Evolutionary conservation across 495 filamentous ascomycete genomes (phyloP).

Genomic region (Tirmania nivea): DNA sequence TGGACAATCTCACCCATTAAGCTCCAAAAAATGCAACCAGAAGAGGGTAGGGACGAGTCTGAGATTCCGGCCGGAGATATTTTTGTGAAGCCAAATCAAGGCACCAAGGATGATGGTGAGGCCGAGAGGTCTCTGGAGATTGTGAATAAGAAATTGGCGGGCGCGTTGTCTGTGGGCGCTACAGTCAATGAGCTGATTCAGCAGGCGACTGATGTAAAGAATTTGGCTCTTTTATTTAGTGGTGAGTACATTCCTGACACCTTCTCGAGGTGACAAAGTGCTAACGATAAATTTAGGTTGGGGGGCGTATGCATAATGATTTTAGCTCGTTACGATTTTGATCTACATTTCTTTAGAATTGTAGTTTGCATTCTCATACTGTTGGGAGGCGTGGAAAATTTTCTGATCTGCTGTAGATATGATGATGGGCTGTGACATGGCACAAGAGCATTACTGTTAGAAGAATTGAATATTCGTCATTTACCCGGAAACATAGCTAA

Average conservation of each 20-base stretch:
- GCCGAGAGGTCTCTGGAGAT: conserved; percentile 80
- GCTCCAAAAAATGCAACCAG: conserved; percentile 53
- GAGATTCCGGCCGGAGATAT: not conserved
- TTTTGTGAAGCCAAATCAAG: conserved; percentile 19
- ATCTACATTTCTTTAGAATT: too few relatives aligned
- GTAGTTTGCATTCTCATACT: too few relatives aligned
- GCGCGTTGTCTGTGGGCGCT: conserved; percentile 77
- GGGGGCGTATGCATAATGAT: not conserved
- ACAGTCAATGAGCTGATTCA: conserved; percentile 96
- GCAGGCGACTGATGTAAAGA: conserved; percentile 77
- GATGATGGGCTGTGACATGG: too few relatives aligned
- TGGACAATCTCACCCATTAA: conserved; percentile 83
- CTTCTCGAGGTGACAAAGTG: not conserved
- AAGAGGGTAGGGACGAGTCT: conserved; percentile 24
- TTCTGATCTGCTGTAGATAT: too few relatives aligned
- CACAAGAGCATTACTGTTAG: too few relatives aligned
- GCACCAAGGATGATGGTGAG: conserved; percentile 59
- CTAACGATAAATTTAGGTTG: not conserved
- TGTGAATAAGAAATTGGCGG: conserved; percentile 81
- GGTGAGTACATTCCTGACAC: conserved; percentile 21
- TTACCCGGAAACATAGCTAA: too few relatives aligned
- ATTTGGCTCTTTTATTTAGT: conserved; percentile 75
- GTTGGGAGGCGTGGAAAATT: too few relatives aligned
- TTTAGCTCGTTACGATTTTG: not conserved
- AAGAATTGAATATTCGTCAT: too few relatives aligned